phyloP scores from a whole-genome alignment of 129 eudicot species.

The Apium graveolens region DNA sequence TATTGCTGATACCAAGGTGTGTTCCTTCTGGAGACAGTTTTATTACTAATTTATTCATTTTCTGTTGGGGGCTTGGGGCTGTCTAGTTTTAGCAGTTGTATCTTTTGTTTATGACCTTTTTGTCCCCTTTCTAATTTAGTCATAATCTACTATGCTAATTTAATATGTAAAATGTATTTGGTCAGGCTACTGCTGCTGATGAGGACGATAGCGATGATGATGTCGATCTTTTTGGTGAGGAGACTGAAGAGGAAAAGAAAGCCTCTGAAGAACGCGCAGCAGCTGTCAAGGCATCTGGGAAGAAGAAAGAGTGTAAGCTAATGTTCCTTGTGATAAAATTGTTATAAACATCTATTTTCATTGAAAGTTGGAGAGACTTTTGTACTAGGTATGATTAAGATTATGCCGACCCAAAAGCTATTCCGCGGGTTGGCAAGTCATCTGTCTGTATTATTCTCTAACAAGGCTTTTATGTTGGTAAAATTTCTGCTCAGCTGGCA shows the following conservation, averaged over 20 bases:
- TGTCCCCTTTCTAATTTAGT: neutral
- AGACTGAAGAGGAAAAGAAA: conserved; percentile 95
- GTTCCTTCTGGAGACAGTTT: neutral
- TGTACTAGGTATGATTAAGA: neutral
- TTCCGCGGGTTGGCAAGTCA: no score
- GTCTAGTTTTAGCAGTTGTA: neutral
- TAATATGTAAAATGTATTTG: neutral
- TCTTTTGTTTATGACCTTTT: neutral
- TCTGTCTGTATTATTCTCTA: neutral
- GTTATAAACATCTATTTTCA: no score
- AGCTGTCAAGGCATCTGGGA: conserved; percentile 64
- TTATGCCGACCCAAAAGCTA: no score
- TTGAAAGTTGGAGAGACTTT: no score
- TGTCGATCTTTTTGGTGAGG: conserved; percentile 93
- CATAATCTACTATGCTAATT: neutral
- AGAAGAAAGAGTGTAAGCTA: conserved; percentile 91
- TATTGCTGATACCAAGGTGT: conserved; percentile 58
- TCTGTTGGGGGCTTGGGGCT: neutral
- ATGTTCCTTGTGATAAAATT: neutral
- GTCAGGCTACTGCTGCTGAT: conserved; percentile 62
- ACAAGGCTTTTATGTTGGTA: neutral
- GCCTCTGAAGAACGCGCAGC: conserved; percentile 94
- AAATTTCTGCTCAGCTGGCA: conserved; percentile 50
- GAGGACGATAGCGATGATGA: conserved; percentile 73
- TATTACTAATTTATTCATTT: neutral